Evolutionary conservation across 2,329 filamentous ascomycete genomes (phyloP).

Genomic region (Thyridium curvatum): DNA sequence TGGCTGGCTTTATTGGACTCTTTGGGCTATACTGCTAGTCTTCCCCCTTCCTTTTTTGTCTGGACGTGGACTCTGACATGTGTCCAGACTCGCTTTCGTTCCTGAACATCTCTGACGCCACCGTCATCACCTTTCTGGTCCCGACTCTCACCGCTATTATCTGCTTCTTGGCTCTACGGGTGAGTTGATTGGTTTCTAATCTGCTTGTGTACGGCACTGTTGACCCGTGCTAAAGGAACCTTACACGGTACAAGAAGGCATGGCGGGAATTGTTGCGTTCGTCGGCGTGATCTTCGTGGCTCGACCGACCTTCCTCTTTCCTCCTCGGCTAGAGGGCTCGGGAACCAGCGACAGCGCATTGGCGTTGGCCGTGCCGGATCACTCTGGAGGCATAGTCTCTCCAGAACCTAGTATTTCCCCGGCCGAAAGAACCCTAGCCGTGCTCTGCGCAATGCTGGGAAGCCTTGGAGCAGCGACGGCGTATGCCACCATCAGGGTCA

Average conservation of each 20-base stretch:
- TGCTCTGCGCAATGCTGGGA: slow-evolving; percentile 67
- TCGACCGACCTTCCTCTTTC: slow-evolving; percentile 44
- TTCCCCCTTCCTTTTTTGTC: too few relatives aligned
- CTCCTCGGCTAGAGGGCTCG: too few relatives aligned
- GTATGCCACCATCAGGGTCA: slow-evolving; percentile 70
- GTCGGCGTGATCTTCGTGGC: slow-evolving; percentile 80
- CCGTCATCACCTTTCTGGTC: slow-evolving; percentile 81
- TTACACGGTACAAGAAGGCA: slow-evolving; percentile 70
- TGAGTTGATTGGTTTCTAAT: too few relatives aligned
- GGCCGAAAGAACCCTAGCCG: slow-evolving; percentile 61
- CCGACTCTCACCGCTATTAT: slow-evolving; percentile 59
- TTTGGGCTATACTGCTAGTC: slow-evolving; percentile 40
- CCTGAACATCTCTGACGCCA: slow-evolving; percentile 56
- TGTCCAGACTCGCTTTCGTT: too few relatives aligned
- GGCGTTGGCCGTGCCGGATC: slow-evolving; percentile 1
- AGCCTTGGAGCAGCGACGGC: slow-evolving; percentile 71
- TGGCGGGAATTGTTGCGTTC: slow-evolving; percentile 70
- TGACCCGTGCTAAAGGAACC: slow-evolving; percentile 58
- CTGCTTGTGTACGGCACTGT: too few relatives aligned
- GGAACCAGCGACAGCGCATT: neutral
- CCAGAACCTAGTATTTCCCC: slow-evolving; percentile 32
- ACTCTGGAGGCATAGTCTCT: neutral
- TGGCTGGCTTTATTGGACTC: slow-evolving; percentile 54
- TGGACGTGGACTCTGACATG: too few relatives aligned
- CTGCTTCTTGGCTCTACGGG: too few relatives aligned